Conservation (phyloP, 352 stramenopile species). For the Pythium phragmiticola region DNA sequence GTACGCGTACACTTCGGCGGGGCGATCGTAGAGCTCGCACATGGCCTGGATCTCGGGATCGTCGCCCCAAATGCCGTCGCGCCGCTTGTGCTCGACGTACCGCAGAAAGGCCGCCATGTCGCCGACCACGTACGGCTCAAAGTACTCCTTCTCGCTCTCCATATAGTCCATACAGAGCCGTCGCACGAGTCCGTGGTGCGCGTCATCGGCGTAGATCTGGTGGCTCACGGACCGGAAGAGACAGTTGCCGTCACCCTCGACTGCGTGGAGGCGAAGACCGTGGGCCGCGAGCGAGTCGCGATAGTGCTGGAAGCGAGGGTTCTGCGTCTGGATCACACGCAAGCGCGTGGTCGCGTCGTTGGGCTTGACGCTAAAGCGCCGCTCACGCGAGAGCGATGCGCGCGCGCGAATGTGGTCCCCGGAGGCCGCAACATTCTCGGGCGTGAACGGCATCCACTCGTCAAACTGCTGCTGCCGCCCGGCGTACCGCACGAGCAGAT, state of each 20-base stretch:
- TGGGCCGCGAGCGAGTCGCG: conserved; percentile 44
- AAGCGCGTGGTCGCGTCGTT: conserved; percentile 29
- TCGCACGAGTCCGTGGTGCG: conserved; percentile 90
- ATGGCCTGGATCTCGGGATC: conserved; percentile 96
- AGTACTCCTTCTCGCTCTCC: conserved; percentile 91
- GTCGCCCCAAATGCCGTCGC: conserved; percentile 92
- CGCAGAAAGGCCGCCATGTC: conserved; percentile 83
- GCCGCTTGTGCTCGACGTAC: conserved; percentile 91
- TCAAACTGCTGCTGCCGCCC: conserved; percentile 66
- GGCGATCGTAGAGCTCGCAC: conserved; percentile 92
- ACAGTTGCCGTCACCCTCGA: conserved; percentile 97
- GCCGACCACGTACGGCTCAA: conserved; percentile 90
- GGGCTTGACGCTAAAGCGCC: conserved; percentile 46
- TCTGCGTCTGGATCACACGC: conserved; percentile 67
- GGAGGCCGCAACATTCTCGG: conserved; percentile 47
- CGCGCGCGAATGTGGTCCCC: conserved; percentile 53
- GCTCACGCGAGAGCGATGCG: conserved; percentile 25
- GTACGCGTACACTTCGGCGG: conserved; percentile 90
- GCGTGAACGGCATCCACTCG: conserved; percentile 69
- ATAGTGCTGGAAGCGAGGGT: conserved; percentile 79
- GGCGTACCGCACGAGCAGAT: conserved; percentile 67
- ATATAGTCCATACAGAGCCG: conserved; percentile 95
- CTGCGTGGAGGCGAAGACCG: conserved; percentile 49
- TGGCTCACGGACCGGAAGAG: conserved; percentile 96
- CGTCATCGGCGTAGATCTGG: conserved; percentile 94